Conservation (phyloP, 108 stramenopile genomes). For the Nitzschia putrida region DNA sequence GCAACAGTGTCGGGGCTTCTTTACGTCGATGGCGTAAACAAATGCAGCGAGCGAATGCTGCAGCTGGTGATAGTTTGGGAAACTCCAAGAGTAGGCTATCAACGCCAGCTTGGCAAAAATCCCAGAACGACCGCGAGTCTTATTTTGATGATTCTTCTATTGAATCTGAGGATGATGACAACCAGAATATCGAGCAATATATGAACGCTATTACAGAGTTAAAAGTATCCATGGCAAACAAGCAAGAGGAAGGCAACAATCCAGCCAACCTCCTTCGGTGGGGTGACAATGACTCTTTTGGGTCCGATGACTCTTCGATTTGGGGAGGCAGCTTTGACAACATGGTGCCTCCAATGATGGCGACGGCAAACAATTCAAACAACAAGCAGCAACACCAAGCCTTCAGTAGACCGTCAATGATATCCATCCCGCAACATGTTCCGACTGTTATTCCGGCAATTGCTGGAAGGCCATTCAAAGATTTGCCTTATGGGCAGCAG, state of each 20-base stretch:
- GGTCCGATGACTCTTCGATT: background rate
- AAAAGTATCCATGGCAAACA: background rate
- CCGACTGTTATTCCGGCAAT: background rate
- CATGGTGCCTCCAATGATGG: background rate
- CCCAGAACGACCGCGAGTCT: background rate
- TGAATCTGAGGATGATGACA: background rate
- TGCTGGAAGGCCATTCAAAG: background rate
- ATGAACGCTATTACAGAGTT: background rate
- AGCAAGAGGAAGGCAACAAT: background rate
- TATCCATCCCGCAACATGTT: background rate
- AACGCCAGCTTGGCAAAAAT: background rate
- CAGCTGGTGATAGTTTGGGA: background rate
- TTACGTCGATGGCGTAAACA: too few species aligned
- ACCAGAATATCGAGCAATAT: background rate
- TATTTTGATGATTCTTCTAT: background rate
- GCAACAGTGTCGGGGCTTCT: too few species aligned
- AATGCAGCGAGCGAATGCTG: background rate
- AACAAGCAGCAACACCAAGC: background rate
- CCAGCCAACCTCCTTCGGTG: background rate
- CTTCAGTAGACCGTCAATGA: too few species aligned
- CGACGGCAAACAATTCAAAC: background rate
- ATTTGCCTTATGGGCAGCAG: background rate
- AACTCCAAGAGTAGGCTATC: background rate
- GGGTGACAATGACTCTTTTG: background rate
- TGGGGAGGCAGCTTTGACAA: background rate